These are phyloP conservation scores for Mycena epipterygia DNA, from an alignment of 768 basidiomycete genomes.

Conservation along the genomic window DNA sequence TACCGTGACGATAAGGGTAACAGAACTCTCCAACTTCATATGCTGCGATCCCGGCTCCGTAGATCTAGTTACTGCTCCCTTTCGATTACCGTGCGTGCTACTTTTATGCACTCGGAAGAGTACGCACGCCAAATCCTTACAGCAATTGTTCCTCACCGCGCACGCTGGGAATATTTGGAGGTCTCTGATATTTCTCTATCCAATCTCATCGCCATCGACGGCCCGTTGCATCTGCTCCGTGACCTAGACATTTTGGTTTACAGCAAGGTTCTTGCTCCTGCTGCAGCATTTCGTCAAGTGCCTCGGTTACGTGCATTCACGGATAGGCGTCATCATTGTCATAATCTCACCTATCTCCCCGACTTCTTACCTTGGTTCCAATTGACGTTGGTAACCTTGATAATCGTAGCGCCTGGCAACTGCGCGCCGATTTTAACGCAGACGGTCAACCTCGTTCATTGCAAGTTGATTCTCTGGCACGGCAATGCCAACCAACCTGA, in stretches of 20 bases:
- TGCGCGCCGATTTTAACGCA: not conserved
- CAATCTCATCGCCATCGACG: not conserved
- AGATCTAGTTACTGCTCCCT: not conserved
- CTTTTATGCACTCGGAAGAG: not conserved
- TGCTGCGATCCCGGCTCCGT: not conserved
- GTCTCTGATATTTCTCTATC: no score
- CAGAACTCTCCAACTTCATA: not conserved
- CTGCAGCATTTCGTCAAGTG: not conserved
- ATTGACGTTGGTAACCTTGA: constrained; percentile 11
- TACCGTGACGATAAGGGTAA: not conserved
- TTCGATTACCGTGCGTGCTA: not conserved
- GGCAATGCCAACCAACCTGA: not conserved
- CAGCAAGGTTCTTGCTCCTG: not conserved
- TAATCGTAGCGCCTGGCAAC: not conserved
- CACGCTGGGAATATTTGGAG: not conserved
- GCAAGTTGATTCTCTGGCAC: not conserved
- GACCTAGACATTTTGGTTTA: not conserved
- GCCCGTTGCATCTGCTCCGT: not conserved
- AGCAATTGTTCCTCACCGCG: not conserved
- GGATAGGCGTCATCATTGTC: no score
- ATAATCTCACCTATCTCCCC: no score
- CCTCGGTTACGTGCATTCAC: constrained; percentile 1
- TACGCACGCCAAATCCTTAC: not conserved
- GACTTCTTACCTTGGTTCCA: constrained; percentile 7
- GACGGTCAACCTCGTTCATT: not conserved